Base-by-base conservation (phyloP, 768 basidiomycete genomes). In the Phylloporus rhodoxanthus region DNA sequence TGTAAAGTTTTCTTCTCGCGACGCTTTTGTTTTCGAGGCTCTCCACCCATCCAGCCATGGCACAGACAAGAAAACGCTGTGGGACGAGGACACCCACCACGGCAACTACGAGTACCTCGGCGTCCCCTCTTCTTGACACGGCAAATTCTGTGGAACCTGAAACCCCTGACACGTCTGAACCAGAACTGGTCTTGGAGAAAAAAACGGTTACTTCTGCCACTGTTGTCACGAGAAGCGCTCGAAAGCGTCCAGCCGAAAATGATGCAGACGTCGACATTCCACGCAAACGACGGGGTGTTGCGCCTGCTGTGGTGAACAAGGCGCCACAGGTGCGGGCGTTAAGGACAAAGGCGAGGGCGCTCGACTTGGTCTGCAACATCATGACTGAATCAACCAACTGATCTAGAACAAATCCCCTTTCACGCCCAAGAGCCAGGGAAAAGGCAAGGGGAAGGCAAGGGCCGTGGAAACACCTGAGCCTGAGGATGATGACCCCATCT, bases 131-230 rank as follows among this genome's bases (percentile, higher is more conserved):
- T 21, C 74, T 81, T 56, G 82, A 78, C 56, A 67, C 71, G 28
- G 63, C 66, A 45, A 66, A 68, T 20, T 79, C 81, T 28, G 68
- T 69, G 36, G 67, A 73, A 59, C 62, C 65, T 26, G 75, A 74
- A 57, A 81, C 81, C 44, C 81, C 82, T 57, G 68, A 68, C 36
- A 81, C 80, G 26, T 83, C 81, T 21, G 69, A 68, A 32, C 57
- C 62, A 34, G 67, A 64, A 26, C 39, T 53, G 25, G 49, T n/a
- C 21, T 9, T 15, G 5, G 25, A 30, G 20, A 45, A 59, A 20
- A 44, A 53, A n/a, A 29, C 30, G 10, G 21, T 45, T 14, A 21
- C 19, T 30, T 39, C 38, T 9, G 36, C 48, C 25, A 9, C 48
- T 32, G 2, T 45, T 14, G 20, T 42, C 30, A 56, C 46, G 20